Conservation (phyloP, 805 yeast species). For the Lachancea dasiensis region DNA sequence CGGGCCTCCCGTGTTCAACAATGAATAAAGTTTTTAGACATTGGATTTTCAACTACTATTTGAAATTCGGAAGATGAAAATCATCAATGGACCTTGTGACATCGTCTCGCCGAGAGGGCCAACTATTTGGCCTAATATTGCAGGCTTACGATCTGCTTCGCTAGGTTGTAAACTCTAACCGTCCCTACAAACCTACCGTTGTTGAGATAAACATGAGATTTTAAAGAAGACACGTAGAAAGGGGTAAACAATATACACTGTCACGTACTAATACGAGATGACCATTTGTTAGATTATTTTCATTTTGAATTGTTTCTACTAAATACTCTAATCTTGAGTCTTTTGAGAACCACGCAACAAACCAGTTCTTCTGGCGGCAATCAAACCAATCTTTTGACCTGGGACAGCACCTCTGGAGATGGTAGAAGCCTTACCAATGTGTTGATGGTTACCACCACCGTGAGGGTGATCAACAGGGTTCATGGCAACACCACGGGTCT, state of each 20-base stretch:
- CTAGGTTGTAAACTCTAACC: background rate
- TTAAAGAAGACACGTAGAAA: no score
- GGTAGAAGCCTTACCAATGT: conserved; percentile 99
- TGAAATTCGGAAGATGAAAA: no score
- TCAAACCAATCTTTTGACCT: conserved; percentile 99
- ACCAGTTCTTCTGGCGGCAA: conserved; percentile 99
- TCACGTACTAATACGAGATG: conserved; percentile 4
- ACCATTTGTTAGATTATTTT: conserved; percentile 7
- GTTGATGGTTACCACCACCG: conserved; percentile 99
- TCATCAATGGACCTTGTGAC: no score
- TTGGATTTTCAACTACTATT: no score
- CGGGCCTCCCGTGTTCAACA: no score
- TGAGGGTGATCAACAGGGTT: conserved; percentile 99
- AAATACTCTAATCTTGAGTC: conserved; percentile 58
- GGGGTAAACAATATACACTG: background rate
- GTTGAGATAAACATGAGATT: conserved; percentile 1
- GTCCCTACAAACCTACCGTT: background rate
- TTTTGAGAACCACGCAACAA: conserved; percentile 99
- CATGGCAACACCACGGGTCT: conserved; percentile 99
- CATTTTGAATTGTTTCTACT: conserved; percentile 12
- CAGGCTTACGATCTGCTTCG: background rate
- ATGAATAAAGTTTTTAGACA: no score
- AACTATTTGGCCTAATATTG: no score
- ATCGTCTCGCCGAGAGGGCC: no score
- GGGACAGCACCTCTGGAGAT: conserved; percentile 99